A percentile compares a stretch with the other conserved stretches of the same genome.
phyloP scores from a whole-genome alignment of 805 yeast species.

The Ogataea ramenticola region DNA sequence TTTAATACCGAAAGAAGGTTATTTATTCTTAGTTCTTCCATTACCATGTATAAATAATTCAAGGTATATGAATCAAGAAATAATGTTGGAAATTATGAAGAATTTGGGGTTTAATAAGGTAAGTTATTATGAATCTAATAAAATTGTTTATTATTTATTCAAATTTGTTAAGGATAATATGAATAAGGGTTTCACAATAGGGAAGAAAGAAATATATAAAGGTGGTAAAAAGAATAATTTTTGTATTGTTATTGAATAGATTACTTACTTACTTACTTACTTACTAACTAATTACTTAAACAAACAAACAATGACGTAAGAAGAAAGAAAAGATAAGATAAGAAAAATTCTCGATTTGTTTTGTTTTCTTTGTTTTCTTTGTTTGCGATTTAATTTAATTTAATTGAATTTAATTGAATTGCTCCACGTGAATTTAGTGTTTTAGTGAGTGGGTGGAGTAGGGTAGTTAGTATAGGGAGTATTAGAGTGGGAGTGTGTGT shows the following conservation, averaged over 20 bases:
- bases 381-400: too few species aligned
- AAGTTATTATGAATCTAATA: slow-evolving; percentile 51
- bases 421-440: too few species aligned
- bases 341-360: too few species aligned
- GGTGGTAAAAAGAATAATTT: slow-evolving; percentile 69
- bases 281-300: too few species aligned
- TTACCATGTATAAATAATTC: slow-evolving; percentile 82
- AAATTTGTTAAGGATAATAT: slow-evolving; percentile 27
- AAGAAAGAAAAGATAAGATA: too few species aligned
- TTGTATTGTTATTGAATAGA: slow-evolving; percentile 33
- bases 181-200: slow-evolving; percentile 12
- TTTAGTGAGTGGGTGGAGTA: too few species aligned
- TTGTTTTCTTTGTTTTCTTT: too few species aligned
- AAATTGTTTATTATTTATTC: slow-evolving; percentile 70
- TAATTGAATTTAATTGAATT: too few species aligned
- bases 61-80: slow-evolving; percentile 54
- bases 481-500: too few species aligned
- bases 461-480: too few species aligned
- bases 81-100: slow-evolving; percentile 38
- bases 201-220: slow-evolving; percentile 44
- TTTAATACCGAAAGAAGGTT: slow-evolving; percentile 28
- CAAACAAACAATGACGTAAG: too few species aligned
- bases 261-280: too few species aligned
- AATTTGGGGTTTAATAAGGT: slow-evolving; percentile 51
- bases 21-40: slow-evolving; percentile 76